phyloP scores from a whole-genome alignment of 441 rosid genomes.

The Kokia cookei region DNA sequence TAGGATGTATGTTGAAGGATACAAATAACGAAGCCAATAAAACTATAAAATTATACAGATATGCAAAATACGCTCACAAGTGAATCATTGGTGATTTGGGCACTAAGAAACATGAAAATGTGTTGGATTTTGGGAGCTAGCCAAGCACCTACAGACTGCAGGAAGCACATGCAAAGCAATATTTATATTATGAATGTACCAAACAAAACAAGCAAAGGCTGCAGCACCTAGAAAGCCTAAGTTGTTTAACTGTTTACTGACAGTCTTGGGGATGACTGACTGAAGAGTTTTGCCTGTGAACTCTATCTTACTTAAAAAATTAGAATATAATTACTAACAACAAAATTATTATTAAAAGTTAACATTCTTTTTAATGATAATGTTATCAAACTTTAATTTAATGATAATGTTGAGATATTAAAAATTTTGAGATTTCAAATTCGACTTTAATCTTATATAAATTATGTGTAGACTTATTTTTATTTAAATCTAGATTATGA shows the following conservation, averaged over 20 bases:
- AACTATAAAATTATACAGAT: background rate
- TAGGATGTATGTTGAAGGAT: too few relatives aligned
- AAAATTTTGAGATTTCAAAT: too few relatives aligned
- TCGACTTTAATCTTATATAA: too few relatives aligned
- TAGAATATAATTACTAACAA: too few relatives aligned
- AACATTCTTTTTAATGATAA: too few relatives aligned
- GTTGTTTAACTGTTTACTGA: slow-evolving; percentile 2
- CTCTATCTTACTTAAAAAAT: background rate
- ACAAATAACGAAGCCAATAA: too few relatives aligned
- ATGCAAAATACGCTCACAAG: background rate
- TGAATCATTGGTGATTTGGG: background rate
- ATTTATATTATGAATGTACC: background rate
- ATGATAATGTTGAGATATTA: too few relatives aligned
- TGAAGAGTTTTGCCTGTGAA: background rate
- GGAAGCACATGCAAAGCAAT: background rate
- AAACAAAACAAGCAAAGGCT: slow-evolving; percentile 3
- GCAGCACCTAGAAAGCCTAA: background rate
- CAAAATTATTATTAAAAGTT: too few relatives aligned
- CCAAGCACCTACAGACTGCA: background rate
- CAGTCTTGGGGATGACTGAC: background rate
- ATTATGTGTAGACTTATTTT: too few relatives aligned
- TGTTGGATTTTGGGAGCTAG: background rate
- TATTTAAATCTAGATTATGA: too few relatives aligned
- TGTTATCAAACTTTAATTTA: too few relatives aligned
- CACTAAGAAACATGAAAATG: background rate